Percentiles rank a stretch among this genome's conserved stretches.
Conservation (phyloP, 306 rosid species). For the Castanea mollissima region DNA sequence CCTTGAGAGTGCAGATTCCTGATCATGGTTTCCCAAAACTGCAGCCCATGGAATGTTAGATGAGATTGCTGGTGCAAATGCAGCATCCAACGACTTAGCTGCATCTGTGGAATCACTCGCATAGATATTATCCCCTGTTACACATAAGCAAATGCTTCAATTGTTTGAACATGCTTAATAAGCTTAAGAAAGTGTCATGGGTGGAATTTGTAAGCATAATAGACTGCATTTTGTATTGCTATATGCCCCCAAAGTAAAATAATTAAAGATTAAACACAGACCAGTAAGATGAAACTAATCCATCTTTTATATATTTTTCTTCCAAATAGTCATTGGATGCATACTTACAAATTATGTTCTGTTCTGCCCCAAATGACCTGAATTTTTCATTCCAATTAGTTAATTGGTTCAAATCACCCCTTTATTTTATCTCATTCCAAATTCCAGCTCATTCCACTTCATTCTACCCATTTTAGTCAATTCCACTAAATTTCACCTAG, state of each 20-base stretch:
- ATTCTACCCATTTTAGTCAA: too few species aligned
- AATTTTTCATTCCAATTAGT: too few species aligned
- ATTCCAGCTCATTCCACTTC: too few species aligned
- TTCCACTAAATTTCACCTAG: too few species aligned
- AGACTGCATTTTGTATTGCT: neutral
- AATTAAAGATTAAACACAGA: neutral
- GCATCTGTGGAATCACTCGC: conserved; percentile 64
- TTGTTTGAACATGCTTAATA: conserved; percentile 1
- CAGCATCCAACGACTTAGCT: conserved; percentile 70
- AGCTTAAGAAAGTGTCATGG: neutral
- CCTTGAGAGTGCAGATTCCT: conserved; percentile 80
- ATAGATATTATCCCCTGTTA: conserved; percentile 77
- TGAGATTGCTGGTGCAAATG: conserved; percentile 83
- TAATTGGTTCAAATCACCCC: too few species aligned
- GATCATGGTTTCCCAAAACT: conserved; percentile 94
- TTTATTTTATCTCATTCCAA: too few species aligned
- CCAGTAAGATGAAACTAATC: neutral
- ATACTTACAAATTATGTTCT: too few species aligned
- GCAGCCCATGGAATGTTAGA: conserved; percentile 94
- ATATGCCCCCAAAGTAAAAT: neutral
- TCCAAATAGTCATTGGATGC: too few species aligned
- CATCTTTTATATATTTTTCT: neutral
- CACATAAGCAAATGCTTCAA: neutral
- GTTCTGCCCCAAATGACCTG: too few species aligned
- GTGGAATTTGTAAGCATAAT: neutral